Evolutionary conservation across 306 rosid species (phyloP).

Genomic region (Crotalaria pallida): DNA sequence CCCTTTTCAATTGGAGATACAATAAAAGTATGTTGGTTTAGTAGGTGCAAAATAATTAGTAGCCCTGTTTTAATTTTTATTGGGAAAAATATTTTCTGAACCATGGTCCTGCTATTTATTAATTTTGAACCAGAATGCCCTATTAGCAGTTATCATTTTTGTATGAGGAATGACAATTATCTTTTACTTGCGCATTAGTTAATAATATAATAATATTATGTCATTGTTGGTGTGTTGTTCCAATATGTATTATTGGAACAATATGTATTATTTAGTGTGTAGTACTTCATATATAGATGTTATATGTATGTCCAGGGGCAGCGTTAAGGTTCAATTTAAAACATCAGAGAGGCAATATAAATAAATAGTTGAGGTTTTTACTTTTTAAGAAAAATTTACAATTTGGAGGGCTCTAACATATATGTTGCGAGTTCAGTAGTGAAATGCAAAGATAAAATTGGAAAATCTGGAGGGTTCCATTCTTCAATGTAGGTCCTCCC

Average conservation of each 20-base stretch:
- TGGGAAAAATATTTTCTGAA: slow-evolving; percentile 1
- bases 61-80: not conserved
- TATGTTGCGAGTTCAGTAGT: not conserved
- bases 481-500: not conserved
- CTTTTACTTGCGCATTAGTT: too few relatives aligned
- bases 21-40: slow-evolving; percentile 59
- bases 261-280: not conserved
- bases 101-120: too few relatives aligned
- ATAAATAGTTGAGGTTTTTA: too few relatives aligned
- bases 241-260: not conserved
- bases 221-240: not conserved
- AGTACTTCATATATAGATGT: not conserved
- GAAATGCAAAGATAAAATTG: not conserved
- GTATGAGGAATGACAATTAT: slow-evolving; percentile 1
- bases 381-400: not conserved
- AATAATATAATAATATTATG: not conserved
- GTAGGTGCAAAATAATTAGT: slow-evolving; percentile 10
- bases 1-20: slow-evolving; percentile 96
- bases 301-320: not conserved
- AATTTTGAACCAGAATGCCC: not conserved
- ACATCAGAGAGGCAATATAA: not conserved
- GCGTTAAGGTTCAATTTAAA: not conserved
- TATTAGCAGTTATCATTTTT: not conserved
- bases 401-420: not conserved
- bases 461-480: not conserved